Evolutionary conservation across 345 rosid genomes (phyloP).

Genomic region (Limnanthes douglasii): DNA sequence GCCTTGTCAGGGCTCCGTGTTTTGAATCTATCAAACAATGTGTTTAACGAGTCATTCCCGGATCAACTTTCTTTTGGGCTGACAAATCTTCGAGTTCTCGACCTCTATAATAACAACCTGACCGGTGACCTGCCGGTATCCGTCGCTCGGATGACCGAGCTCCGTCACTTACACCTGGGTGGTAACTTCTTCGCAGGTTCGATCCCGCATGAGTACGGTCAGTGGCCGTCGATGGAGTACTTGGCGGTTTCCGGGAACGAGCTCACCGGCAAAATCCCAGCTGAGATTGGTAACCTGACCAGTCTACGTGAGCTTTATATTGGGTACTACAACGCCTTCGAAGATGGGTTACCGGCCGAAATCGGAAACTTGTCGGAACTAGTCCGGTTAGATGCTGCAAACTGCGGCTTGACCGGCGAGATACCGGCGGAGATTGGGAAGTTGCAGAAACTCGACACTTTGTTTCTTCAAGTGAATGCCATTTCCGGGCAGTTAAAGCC

Average conservation of each 20-base stretch:
- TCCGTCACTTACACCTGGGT: constrained; percentile 73
- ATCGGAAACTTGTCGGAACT: constrained; percentile 61
- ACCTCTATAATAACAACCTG: constrained; percentile 85
- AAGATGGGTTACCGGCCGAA: constrained; percentile 52
- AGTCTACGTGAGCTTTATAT: constrained; percentile 54
- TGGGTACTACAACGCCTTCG: constrained; percentile 66
- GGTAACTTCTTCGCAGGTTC: constrained; percentile 65
- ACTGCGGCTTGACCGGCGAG: constrained; percentile 45
- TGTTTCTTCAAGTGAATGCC: constrained; percentile 72
- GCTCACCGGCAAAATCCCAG: constrained; percentile 53
- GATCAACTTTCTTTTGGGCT: constrained; percentile 31
- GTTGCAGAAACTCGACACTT: constrained; percentile 62
- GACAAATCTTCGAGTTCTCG: constrained; percentile 53
- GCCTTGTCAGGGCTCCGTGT: constrained; percentile 37
- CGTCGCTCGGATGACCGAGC: constrained; percentile 44
- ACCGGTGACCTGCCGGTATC: constrained; percentile 58
- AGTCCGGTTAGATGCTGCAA: constrained; percentile 55
- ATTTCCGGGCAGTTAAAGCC: constrained; percentile 45
- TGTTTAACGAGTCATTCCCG: constrained; percentile 68
- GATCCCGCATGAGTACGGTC: constrained; percentile 65
- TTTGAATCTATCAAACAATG: constrained; percentile 66
- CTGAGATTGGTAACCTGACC: constrained; percentile 60
- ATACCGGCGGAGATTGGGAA: constrained; percentile 51
- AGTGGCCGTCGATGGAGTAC: constrained; percentile 56
- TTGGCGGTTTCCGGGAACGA: constrained; percentile 74